Percentiles rank a stretch among this genome's conserved stretches.
Conservation (phyloP, 2,329 filamentous ascomycete species). For the Fusarium humuli region DNA sequence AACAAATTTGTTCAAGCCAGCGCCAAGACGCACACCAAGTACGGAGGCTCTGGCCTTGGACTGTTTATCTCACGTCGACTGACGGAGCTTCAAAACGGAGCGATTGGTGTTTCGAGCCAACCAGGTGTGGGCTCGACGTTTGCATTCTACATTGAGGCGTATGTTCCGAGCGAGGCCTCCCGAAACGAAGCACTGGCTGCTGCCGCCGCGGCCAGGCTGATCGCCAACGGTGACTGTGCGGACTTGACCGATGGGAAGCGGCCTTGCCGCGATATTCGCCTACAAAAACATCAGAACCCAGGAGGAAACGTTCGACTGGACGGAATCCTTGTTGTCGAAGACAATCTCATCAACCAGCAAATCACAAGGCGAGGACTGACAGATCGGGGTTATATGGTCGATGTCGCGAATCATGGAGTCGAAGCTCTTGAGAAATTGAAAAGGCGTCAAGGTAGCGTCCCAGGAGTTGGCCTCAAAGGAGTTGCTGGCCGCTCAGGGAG, state of each 20-base stretch:
- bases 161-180: constrained; percentile 55
- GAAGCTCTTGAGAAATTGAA: constrained; percentile 65
- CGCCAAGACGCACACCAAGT: constrained; percentile 79
- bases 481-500: constrained; percentile 21
- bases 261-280: constrained; percentile 36
- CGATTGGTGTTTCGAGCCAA: constrained; percentile 79
- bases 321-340: constrained; percentile 67
- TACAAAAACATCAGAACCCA: constrained; percentile 44
- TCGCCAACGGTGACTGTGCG: constrained; percentile 42
- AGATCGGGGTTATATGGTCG: constrained; percentile 62
- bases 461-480: constrained; percentile 28
- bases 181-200: constrained; percentile 56
- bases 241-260: constrained; percentile 36
- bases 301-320: constrained; percentile 50
- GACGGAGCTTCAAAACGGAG: constrained; percentile 83
- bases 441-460: constrained; percentile 35
- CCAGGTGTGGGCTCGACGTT: constrained; percentile 79
- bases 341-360: constrained; percentile 71
- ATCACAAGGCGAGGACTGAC: constrained; percentile 64
- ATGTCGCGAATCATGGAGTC: constrained; percentile 67
- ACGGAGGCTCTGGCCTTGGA: constrained; percentile 82
- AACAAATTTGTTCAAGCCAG: constrained; percentile 83
- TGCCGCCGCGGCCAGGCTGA: constrained; percentile 50
- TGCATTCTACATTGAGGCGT: constrained; percentile 77
- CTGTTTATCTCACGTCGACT: constrained; percentile 83